Percentiles rank a stretch among this genome's conserved stretches.
These are phyloP conservation scores for Candida silvicultrix DNA, from an alignment of 805 yeast genomes.

Conservation along the genomic window DNA sequence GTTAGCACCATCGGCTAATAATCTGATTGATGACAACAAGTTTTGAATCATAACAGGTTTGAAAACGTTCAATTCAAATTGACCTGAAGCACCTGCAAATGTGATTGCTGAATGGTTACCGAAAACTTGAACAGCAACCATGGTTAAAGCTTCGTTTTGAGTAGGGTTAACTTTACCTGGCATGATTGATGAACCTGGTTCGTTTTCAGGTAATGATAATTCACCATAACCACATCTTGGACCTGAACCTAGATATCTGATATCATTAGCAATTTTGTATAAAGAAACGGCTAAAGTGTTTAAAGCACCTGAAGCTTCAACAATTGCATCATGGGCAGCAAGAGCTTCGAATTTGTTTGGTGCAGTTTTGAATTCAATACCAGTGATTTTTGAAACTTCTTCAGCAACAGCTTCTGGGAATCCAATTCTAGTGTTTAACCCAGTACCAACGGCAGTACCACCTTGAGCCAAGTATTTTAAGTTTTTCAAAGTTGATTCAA, in stretches of 20 bases:
- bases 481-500: constrained; percentile 69
- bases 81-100: constrained; percentile 98
- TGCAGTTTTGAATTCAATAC: constrained; percentile 85
- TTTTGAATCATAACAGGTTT: constrained; percentile 94
- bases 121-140: constrained; percentile 96
- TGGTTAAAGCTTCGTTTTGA: constrained; percentile 97
- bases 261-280: constrained; percentile 96
- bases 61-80: constrained; percentile 96
- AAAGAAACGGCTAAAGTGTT: constrained; percentile 92
- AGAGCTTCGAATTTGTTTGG: constrained; percentile 99
- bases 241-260: constrained; percentile 96
- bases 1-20: constrained; percentile 81
- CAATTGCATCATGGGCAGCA: constrained; percentile 98
- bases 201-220: constrained; percentile 91
- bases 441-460: constrained; percentile 99
- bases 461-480: constrained; percentile 91
- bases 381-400: constrained; percentile 80
- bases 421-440: constrained; percentile 89
- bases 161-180: constrained; percentile 99
- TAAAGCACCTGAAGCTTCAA: constrained; percentile 95
- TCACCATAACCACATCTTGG: constrained; percentile 99
- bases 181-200: constrained; percentile 99
- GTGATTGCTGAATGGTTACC: constrained; percentile 96
- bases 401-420: constrained; percentile 84
- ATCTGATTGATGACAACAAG: constrained; percentile 80